Base-by-base conservation (phyloP, 2,329 filamentous ascomycete species). In the Paramyrothecium sp. region DNA sequence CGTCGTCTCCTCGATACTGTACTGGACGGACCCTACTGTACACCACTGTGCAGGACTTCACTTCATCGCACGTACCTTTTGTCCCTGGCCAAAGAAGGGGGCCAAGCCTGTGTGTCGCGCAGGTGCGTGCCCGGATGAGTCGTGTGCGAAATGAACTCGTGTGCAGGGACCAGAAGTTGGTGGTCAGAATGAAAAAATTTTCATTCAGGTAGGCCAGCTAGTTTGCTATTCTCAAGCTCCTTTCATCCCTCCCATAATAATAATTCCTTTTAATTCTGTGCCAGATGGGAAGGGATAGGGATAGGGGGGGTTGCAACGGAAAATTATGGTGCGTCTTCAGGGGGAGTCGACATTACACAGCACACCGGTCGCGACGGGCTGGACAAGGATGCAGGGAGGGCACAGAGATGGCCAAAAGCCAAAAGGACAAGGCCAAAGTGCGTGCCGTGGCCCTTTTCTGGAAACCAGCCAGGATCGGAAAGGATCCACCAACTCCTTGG, bases 391-490 rank as follows among this genome's bases (percentile, higher is more conserved):
- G 17, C 26, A 26, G 22, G 49, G 49, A 51, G 49, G n/a, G 26
- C 38, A 44, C 5, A 19, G 38, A 17, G 51, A 33, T 53, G 51
- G 30, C 26, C 38, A 17, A 44, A 19, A 30, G 26, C 26, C 38
- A 44, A 44, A 44, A 53, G 34, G 19, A 22, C 47, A 20, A 46
- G n/a, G 49, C n/a, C 49, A 23, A 19, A n/a, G 23, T n/a, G 51
- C 33, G n/a, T 53, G 51, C 26, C 5, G 51, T 53, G 51, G 51
- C 51, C 51, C 38, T 53, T 53, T 53, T 53, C 51, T 53, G 51
- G 51, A 53, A 33, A 21, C 30, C n/a, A 16, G n/a, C 49, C 30
- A 33, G 51, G 51, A 34, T 20, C 30, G 30, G 30, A 53, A 34
- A n/a, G 51, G 51, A 38, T 53, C 51, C 51, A 53, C 51, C 30